These are phyloP conservation scores for Berkeleyomyces rouxiae DNA, from an alignment of 2,329 filamentous ascomycete genomes.

Conservation along the genomic window DNA sequence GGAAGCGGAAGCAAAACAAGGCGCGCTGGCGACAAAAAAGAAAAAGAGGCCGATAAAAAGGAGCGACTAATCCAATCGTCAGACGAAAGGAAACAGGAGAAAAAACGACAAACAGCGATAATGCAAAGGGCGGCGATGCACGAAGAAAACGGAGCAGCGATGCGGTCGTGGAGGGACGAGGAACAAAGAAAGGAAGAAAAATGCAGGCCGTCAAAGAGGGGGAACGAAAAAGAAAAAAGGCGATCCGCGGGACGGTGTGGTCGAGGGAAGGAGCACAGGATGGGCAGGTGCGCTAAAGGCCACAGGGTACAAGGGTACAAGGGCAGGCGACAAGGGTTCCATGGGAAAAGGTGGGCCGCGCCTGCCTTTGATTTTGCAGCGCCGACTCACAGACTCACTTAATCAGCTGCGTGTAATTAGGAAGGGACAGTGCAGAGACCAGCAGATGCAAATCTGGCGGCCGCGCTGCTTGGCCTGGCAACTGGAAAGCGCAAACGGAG, in stretches of 20 bases:
- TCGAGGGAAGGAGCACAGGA: conserved; percentile 1
- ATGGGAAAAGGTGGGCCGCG: not conserved
- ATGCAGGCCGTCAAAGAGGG: not conserved
- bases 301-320: not conserved
- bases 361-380: not conserved
- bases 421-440: not conserved
- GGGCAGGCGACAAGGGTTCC: not conserved
- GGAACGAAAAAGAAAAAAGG: not conserved
- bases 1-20: conserved; percentile 1
- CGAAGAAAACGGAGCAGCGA: not conserved
- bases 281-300: not conserved
- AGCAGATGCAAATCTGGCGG: not conserved
- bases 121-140: conserved; percentile 4
- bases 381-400: not conserved
- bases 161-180: not conserved
- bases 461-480: not conserved
- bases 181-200: not conserved
- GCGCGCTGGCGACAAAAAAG: not conserved
- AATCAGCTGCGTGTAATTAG: not conserved
- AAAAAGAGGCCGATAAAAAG: not conserved
- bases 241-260: not conserved
- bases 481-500: not conserved
- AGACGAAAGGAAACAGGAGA: not conserved
- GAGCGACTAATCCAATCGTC: conserved; percentile 2
- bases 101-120: not conserved